Evolutionary conservation across 2,329 filamentous ascomycete species (phyloP).

Genomic region (Xylariaceae sp.): DNA sequence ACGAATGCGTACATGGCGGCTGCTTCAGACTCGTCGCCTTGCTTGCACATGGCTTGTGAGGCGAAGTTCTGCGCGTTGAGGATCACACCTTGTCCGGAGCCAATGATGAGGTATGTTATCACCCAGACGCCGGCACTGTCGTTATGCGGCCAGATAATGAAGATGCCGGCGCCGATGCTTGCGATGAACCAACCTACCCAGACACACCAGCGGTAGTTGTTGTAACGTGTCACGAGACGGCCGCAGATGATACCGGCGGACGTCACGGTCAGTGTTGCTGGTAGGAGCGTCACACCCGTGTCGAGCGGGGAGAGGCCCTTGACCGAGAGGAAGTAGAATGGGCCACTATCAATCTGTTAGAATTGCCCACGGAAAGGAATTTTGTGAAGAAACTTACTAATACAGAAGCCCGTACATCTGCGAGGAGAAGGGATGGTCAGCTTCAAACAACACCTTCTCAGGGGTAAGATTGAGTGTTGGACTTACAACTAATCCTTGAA

Average conservation of each 20-base stretch:
- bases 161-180: constrained; percentile 15
- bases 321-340: constrained; percentile 37
- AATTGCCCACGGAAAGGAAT: not conserved
- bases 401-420: constrained; percentile 26
- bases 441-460: not conserved
- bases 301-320: constrained; percentile 31
- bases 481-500: constrained; percentile 20
- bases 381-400: constrained; percentile 20
- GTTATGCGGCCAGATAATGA: constrained; percentile 21
- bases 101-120: constrained; percentile 33
- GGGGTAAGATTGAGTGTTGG: not conserved
- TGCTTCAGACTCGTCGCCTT: constrained; percentile 35
- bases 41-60: constrained; percentile 35
- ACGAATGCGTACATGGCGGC: constrained; percentile 39
- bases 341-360: constrained; percentile 19
- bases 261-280: constrained; percentile 31
- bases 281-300: constrained; percentile 33
- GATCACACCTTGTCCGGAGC: constrained; percentile 35
- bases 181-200: constrained; percentile 34
- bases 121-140: constrained; percentile 33
- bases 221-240: constrained; percentile 21
- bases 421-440: constrained; percentile 6
- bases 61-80: constrained; percentile 38
- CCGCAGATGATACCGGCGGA: constrained; percentile 31
- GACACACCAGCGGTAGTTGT: constrained; percentile 34